Evolutionary conservation across 768 basidiomycete species (phyloP).

Genomic region (Naganishia vaughanmartiniae): DNA sequence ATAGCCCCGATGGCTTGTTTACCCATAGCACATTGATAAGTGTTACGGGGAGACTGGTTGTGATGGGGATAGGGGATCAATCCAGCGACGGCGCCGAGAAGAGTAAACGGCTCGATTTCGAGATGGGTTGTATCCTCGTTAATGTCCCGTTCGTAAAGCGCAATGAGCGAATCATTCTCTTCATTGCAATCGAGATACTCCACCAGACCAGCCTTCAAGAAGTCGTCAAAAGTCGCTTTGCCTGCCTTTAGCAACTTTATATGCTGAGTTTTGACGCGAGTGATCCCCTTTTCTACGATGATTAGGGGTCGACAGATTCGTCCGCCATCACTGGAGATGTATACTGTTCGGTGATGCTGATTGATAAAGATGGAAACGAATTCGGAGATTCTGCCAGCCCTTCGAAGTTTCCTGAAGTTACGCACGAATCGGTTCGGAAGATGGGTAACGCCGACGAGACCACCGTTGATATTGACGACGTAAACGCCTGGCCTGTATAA

Average conservation of each 20-base stretch:
- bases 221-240: slow-evolving; percentile 82
- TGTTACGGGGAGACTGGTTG: slow-evolving; percentile 98
- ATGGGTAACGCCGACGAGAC: slow-evolving; percentile 87
- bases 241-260: slow-evolving; percentile 78
- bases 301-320: slow-evolving; percentile 97
- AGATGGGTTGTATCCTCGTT: slow-evolving; percentile 81
- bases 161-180: slow-evolving; percentile 95
- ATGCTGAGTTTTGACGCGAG: slow-evolving; percentile 76
- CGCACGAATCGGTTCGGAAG: slow-evolving; percentile 78
- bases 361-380: slow-evolving; percentile 93
- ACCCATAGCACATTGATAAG: slow-evolving; percentile 99
- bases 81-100: slow-evolving; percentile 95
- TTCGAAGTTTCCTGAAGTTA: slow-evolving; percentile 86
- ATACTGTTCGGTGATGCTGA: slow-evolving; percentile 87
- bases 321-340: slow-evolving; percentile 95
- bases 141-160: slow-evolving; percentile 87
- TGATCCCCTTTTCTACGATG: slow-evolving; percentile 78
- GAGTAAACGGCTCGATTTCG: slow-evolving; percentile 97
- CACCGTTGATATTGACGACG: slow-evolving; percentile 95
- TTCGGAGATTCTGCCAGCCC: slow-evolving; percentile 87
- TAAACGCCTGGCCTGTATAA: slow-evolving; percentile 91
- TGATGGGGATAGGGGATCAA: slow-evolving; percentile 99
- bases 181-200: slow-evolving; percentile 99
- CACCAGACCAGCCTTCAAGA: slow-evolving; percentile 83
- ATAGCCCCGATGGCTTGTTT: slow-evolving; percentile 99